Evolutionary conservation across 2,329 filamentous ascomycete genomes (phyloP), one percentile per base, ranked within the genome.

Genomic region (Ceratocystis papillata): DNA sequence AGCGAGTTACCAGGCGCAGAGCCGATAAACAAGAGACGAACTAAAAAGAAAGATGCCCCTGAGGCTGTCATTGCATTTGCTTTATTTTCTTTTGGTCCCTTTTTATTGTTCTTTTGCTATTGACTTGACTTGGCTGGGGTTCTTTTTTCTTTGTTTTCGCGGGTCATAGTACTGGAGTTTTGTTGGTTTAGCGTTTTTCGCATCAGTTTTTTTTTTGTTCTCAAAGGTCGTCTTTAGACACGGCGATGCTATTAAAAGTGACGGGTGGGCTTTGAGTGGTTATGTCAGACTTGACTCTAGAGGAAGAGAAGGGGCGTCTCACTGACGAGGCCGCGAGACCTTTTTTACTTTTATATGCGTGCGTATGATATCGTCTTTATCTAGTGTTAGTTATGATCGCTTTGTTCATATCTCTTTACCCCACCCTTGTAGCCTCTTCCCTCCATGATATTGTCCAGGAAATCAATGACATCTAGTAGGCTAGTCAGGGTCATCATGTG

Each of bases 391-490:
- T 59, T 33, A 33, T 30, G 55, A 17, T 33, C 53, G n/a, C 33
- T 59, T n/a, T 25, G 17, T 59, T 30, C 28, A 59, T 59, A 33
- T 63, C 44, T 50, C 8, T 63, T 48, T n/a, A 50, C 20, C 8
- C 61, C 44, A n/a, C 46, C 61, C 44, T 66, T 37, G 12, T n/a
- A 17, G 15, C 64, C 67, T 59, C 65, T 69, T 68, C 74, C 69
- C 65, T 74, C 74, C 59, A 78, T 76, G 68, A 78, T 79, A 33
- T 77, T 78, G 69, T 87, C 83, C 65, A 87, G 73, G 68, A 81
- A 85, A 70, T 87, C 84, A 7, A 87, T 73, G 62, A 87, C 71
- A 60, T 86, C 83, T 53, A 83, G 73, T 75, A 84, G 83, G 67
- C 79, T 79, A 10, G 73, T 75, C 69, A 81, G 77, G 62, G 74